A percentile compares a stretch with the other conserved stretches of the same genome.
These are phyloP conservation scores for Thalassiosira pacifica DNA, from an alignment of 352 stramenopile genomes.

Conservation along the genomic window DNA sequence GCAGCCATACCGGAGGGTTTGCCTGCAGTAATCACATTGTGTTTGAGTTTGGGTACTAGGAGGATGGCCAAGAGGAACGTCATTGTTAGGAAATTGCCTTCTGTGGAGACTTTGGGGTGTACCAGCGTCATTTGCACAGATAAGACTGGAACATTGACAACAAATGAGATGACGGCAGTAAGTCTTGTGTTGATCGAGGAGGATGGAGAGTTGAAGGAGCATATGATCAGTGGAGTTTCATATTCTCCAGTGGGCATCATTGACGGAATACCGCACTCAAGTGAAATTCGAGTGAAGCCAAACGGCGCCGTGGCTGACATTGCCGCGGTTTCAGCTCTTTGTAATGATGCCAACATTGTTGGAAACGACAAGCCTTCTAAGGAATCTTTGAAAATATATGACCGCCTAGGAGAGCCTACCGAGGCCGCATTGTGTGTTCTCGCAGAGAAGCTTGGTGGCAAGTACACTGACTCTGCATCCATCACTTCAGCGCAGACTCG, in stretches of 20 bases:
- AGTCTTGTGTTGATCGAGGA: constrained; percentile 75
- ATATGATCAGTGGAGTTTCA: constrained; percentile 93
- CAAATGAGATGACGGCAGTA: constrained; percentile 95
- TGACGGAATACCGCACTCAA: constrained; percentile 67
- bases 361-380: constrained; percentile 58
- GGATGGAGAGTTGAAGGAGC: constrained; percentile 80
- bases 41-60: constrained; percentile 93
- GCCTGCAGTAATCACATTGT: constrained; percentile 98
- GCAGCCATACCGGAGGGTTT: constrained; percentile 99
- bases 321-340: constrained; percentile 91
- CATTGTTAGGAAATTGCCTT: constrained; percentile 96
- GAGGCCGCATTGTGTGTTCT: constrained; percentile 97
- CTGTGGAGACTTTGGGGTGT: constrained; percentile 97
- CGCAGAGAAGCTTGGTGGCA: constrained; percentile 95
- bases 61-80: constrained; percentile 98
- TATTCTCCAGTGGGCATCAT: constrained; percentile 89
- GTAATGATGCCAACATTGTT: constrained; percentile 89
- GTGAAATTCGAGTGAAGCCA: constrained; percentile 65
- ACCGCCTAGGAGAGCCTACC: constrained; percentile 94
- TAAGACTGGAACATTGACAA: constrained; percentile 96
- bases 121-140: constrained; percentile 93
- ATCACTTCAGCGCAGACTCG: constrained; percentile 34
- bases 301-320: constrained; percentile 90
- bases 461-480: constrained; percentile 29
- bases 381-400: constrained; percentile 69